These are phyloP conservation scores for Corymbia maculata DNA, from an alignment of 345 rosid species.

Conservation along the genomic window DNA sequence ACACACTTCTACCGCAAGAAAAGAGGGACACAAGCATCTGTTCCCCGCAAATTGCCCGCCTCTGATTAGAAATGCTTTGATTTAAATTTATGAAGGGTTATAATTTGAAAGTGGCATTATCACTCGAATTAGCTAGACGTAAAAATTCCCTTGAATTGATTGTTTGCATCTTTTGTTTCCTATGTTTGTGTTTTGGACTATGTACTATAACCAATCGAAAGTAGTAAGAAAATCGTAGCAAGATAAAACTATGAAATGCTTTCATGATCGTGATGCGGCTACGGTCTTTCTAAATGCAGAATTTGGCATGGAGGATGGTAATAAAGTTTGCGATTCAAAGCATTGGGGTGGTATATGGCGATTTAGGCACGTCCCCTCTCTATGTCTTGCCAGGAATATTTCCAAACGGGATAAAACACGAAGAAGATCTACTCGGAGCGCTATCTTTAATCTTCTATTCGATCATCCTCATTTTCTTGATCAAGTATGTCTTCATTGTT, in stretches of 20 bases:
- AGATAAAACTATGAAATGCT: not conserved
- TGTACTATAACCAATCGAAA: not conserved
- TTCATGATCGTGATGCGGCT: not conserved
- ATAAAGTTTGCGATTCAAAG: constrained; percentile 17
- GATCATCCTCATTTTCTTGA: not conserved
- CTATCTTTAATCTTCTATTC: constrained; percentile 19
- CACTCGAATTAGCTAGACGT: not conserved
- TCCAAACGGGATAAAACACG: constrained; percentile 3
- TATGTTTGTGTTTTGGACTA: not conserved
- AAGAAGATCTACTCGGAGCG: constrained; percentile 8
- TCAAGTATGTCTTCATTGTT: constrained; percentile 15
- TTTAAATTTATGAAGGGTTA: no score
- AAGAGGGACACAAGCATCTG: not conserved
- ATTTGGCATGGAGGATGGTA: not conserved
- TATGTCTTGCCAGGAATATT: constrained; percentile 7
- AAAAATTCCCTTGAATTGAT: not conserved
- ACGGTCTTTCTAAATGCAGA: not conserved
- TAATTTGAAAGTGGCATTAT: not conserved
- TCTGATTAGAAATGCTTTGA: not conserved
- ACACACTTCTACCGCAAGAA: not conserved
- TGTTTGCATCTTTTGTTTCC: not conserved
- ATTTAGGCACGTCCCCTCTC: constrained; percentile 24
- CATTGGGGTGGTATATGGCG: constrained; percentile 29
- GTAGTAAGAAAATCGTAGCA: not conserved
- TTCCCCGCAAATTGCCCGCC: not conserved